Percentiles rank a stretch among this genome's conserved stretches.
These are phyloP conservation scores for Monilinia vaccinii-corymbosi DNA, from an alignment of 2,329 filamentous ascomycete genomes.

Conservation along the genomic window DNA sequence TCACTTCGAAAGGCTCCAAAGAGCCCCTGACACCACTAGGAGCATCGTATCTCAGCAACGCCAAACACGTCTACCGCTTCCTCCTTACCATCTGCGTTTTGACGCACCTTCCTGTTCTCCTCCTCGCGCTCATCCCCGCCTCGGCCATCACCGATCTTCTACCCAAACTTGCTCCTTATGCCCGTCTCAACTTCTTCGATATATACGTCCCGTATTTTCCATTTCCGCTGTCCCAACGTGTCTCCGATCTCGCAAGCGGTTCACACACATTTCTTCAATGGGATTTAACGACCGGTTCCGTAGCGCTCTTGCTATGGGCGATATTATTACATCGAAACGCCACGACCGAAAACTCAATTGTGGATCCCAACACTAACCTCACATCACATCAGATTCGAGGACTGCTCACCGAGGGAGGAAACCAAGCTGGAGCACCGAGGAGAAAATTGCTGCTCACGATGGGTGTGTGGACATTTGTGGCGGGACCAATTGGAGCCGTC, in stretches of 20 bases:
- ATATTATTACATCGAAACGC: slow-evolving; percentile 30
- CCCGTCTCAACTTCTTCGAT: slow-evolving; percentile 30
- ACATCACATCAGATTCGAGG: slow-evolving; percentile 13
- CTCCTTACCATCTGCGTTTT: slow-evolving; percentile 33
- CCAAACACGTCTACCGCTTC: slow-evolving; percentile 26
- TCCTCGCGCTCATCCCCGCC: slow-evolving; percentile 33
- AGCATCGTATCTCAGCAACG: slow-evolving; percentile 18
- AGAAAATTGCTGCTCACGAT: slow-evolving; percentile 30
- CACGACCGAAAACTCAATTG: slow-evolving; percentile 15
- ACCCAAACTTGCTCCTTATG: slow-evolving; percentile 26
- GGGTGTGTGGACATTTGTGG: slow-evolving; percentile 29
- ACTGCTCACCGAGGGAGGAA: slow-evolving; percentile 19
- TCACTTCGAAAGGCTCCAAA: slow-evolving; percentile 12
- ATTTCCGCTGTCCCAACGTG: slow-evolving; percentile 21
- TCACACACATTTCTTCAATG: slow-evolving; percentile 39
- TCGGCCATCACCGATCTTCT: slow-evolving; percentile 31
- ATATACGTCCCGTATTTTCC: slow-evolving; percentile 33
- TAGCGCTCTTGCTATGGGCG: slow-evolving; percentile 38
- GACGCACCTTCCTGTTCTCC: slow-evolving; percentile 33
- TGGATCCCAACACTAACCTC: slow-evolving; percentile 14
- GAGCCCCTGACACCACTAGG: slow-evolving; percentile 20
- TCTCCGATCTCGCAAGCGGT: slow-evolving; percentile 28
- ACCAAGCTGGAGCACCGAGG: slow-evolving; percentile 12
- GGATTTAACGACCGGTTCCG: slow-evolving; percentile 38
- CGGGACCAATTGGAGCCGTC: slow-evolving; percentile 37